phyloP scores from a whole-genome alignment of 176 grass and related monocot species.

The Rhipidocladum racemiflorum region DNA sequence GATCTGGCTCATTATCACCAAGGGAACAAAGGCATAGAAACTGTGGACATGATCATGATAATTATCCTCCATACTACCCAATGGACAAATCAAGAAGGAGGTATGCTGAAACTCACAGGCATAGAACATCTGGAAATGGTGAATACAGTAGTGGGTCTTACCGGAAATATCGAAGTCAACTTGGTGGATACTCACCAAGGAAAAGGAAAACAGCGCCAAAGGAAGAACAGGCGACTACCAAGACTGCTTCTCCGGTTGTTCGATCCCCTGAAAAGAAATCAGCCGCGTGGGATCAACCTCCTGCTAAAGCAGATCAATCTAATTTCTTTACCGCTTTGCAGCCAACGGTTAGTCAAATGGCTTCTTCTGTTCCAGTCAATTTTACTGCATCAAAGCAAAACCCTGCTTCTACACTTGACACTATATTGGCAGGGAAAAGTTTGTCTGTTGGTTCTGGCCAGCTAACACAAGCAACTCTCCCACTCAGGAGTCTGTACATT shows the following conservation, averaged over 20 bases:
- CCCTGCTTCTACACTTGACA: slow-evolving; percentile 27
- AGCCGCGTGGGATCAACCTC: slow-evolving; percentile 88
- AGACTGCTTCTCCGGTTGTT: slow-evolving; percentile 27
- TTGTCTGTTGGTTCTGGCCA: slow-evolving; percentile 66
- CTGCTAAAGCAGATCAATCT: slow-evolving; percentile 42
- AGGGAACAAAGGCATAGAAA: slow-evolving; percentile 50
- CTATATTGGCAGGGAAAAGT: slow-evolving; percentile 43
- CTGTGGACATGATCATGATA: slow-evolving; percentile 36
- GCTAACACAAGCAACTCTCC: slow-evolving; percentile 86
- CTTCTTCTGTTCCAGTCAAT: slow-evolving; percentile 38
- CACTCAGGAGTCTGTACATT: slow-evolving; percentile 71
- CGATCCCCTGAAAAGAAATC: slow-evolving; percentile 63
- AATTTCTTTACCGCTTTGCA: slow-evolving; percentile 44
- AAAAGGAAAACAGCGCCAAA: slow-evolving; percentile 60
- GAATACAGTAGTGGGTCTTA: slow-evolving; percentile 49
- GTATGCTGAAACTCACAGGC: slow-evolving; percentile 58
- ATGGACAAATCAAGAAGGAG: slow-evolving; percentile 60
- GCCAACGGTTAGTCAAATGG: slow-evolving; percentile 34
- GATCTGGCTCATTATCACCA: slow-evolving; percentile 58
- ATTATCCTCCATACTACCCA: slow-evolving; percentile 27
- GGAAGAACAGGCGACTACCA: slow-evolving; percentile 34
- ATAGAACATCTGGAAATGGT: slow-evolving; percentile 51
- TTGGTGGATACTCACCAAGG: slow-evolving; percentile 91
- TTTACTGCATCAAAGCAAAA: slow-evolving; percentile 22
- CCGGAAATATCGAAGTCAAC: slow-evolving; percentile 53